These are phyloP conservation scores for Fusarium sublunatum DNA, from an alignment of 2,329 filamentous ascomycete species.

Conservation along the genomic window DNA sequence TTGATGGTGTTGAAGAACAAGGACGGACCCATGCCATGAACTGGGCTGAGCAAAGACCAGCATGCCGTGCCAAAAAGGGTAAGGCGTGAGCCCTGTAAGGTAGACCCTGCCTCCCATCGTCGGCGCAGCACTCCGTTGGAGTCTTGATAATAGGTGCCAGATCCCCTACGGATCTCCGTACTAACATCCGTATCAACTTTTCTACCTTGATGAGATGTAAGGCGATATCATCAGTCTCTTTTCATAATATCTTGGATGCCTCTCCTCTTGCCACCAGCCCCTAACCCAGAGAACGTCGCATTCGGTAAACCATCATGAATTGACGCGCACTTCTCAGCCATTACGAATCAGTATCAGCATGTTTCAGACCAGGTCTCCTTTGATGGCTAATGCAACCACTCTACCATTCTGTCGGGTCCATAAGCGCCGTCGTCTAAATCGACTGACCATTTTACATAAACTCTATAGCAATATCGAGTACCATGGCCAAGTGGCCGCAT, in stretches of 20 bases:
- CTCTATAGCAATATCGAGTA: background rate
- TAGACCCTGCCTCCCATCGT: constrained; percentile 29
- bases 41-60: background rate
- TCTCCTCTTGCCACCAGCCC: constrained; percentile 12
- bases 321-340: background rate
- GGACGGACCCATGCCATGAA: background rate
- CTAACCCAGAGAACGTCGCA: background rate
- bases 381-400: constrained; percentile 13
- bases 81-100: constrained; percentile 39
- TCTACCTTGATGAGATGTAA: constrained; percentile 1
- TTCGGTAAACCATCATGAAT: background rate
- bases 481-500: constrained; percentile 1
- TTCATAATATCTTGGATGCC: constrained; percentile 19
- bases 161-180: constrained; percentile 1
- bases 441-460: background rate
- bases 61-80: constrained; percentile 9
- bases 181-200: background rate
- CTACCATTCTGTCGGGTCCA: constrained; percentile 14
- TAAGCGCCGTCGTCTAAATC: constrained; percentile 15
- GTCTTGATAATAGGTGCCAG: constrained; percentile 17
- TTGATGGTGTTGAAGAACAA: constrained; percentile 14
- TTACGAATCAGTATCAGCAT: background rate
- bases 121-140: constrained; percentile 19
- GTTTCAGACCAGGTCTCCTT: constrained; percentile 16
- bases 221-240: background rate